Conservation (phyloP, 1,284 basidiomycete species). For the Puccinia novopanici region DNA sequence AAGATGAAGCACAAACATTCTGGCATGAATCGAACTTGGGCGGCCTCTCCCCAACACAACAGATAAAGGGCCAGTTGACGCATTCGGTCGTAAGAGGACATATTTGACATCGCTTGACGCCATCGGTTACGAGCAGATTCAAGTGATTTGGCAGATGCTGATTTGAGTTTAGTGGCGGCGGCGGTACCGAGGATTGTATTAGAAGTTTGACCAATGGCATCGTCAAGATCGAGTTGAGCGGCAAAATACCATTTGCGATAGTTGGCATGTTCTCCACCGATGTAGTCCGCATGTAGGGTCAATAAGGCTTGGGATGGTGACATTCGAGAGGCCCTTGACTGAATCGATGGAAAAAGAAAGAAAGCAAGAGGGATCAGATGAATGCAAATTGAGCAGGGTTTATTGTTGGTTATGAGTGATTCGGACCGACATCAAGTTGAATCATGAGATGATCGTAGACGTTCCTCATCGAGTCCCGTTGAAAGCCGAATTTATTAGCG, state of each 20-base stretch:
- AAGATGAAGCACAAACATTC: constrained; percentile 99
- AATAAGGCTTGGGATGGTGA: constrained; percentile 90
- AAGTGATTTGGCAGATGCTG: constrained; percentile 74
- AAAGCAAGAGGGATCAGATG: neutral
- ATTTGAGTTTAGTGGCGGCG: constrained; percentile 60
- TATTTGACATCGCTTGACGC: constrained; percentile 97
- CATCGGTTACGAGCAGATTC: constrained; percentile 85
- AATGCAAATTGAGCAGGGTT: neutral
- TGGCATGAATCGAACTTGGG: constrained; percentile 95
- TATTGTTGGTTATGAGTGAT: neutral
- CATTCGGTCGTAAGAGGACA: constrained; percentile 96
- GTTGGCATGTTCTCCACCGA: constrained; percentile 73
- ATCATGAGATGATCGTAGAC: constrained; percentile 98
- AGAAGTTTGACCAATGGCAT: constrained; percentile 88
- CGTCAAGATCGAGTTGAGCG: constrained; percentile 96
- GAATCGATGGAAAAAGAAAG: neutral
- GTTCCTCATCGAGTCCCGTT: constrained; percentile 72
- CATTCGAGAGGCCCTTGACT: constrained; percentile 91
- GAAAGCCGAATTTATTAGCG: constrained; percentile 98
- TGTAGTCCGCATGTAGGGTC: constrained; percentile 97
- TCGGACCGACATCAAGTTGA: constrained; percentile 70
- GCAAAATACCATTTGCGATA: constrained; percentile 87
- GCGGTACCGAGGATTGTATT: constrained; percentile 76
- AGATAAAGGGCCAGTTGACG: constrained; percentile 94
- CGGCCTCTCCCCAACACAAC: constrained; percentile 97